Evolutionary conservation across 192 early-diverging fungal species (phyloP).

Genomic region (Linnemannia hyalina): DNA sequence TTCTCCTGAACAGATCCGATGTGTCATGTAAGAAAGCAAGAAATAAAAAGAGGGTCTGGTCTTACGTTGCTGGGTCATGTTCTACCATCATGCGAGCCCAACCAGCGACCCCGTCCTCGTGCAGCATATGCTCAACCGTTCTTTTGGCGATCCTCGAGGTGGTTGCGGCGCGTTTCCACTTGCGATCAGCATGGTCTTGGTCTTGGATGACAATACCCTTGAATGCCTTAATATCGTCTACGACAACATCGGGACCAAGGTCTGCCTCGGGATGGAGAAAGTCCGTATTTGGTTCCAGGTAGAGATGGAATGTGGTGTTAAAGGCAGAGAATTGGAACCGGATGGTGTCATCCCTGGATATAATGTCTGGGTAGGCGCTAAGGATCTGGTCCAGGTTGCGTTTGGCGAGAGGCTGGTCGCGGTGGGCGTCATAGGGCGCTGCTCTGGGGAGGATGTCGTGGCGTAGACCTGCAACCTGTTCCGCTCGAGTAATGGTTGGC

Average conservation of each 20-base stretch:
- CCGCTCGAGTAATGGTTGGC: constrained; percentile 48
- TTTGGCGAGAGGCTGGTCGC: constrained; percentile 19
- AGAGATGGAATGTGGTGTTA: constrained; percentile 74
- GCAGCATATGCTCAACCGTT: constrained; percentile 43
- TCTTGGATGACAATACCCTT: constrained; percentile 67
- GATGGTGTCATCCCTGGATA: constrained; percentile 63
- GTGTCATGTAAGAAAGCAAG: not conserved
- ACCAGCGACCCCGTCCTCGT: constrained; percentile 64
- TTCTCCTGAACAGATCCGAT: not conserved
- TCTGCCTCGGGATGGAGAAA: constrained; percentile 75
- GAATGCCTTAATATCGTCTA: constrained; percentile 71
- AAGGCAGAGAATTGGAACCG: constrained; percentile 70
- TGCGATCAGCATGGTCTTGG: constrained; percentile 37
- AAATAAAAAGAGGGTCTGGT: not conserved
- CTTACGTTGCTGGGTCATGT: constrained; percentile 36
- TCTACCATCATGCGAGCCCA: constrained; percentile 68
- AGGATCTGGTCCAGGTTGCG: constrained; percentile 8
- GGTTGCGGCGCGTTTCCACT: constrained; percentile 40
- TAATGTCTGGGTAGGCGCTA: constrained; percentile 11
- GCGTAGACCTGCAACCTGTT: constrained; percentile 25
- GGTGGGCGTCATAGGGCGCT: not conserved
- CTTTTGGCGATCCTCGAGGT: constrained; percentile 28
- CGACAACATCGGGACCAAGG: constrained; percentile 47
- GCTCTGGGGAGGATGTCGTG: constrained; percentile 44
- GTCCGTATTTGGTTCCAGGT: constrained; percentile 78